Base-by-base conservation (phyloP, 2,329 filamentous ascomycete species). In the Fusarium acutatum region DNA sequence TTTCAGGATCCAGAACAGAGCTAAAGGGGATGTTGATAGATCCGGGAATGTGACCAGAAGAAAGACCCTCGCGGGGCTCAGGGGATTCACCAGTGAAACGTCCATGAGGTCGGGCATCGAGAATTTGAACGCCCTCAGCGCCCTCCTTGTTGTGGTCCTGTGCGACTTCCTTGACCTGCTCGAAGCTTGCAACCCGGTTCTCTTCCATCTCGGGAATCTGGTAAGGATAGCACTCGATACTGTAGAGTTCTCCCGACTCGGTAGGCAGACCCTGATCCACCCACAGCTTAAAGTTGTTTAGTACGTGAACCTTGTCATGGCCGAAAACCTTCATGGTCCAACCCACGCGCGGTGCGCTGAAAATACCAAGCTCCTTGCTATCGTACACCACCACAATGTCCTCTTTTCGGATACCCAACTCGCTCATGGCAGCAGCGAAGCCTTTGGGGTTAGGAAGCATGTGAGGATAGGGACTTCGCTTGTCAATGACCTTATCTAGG, bases 221-320 rank as follows among this genome's bases (percentile, higher is more conserved):
- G 68, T 92, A 92, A 2, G 87, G 84, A 70, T 88, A 89, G 79
- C 90, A 91, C 78, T 92, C 90, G 49, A 92, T 88, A 64, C 85
- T 90, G 82, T 90, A 92, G 59, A 93, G 83, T 81, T 93, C 85
- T 58, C 96, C 95, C n/a, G 90, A 91, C 84, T 97, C 95, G 2
- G 92, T 93, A 0, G 95, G 93, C 74, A 91, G 89, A 4, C 93
- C 94, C 79, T 97, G 88, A 38, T 96, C 93, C 4, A 96, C 91
- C 94, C 95, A 99, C n/a, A 93, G 84, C 81, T 92, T 93, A 85
- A 98, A 99, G 84, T 99, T 99, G 85, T 99, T 97, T 62, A 99
- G 85, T 24, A 99, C 84, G 81, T 98, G 95, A 20, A 99, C 96
- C 72, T 90, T 92, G 49, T 90, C 86, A 81, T 99, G 96, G 4